A percentile compares a stretch with the other conserved stretches of the same genome.
Evolutionary conservation across 306 rosid species (phyloP).

Genomic region (Cercis canadensis): DNA sequence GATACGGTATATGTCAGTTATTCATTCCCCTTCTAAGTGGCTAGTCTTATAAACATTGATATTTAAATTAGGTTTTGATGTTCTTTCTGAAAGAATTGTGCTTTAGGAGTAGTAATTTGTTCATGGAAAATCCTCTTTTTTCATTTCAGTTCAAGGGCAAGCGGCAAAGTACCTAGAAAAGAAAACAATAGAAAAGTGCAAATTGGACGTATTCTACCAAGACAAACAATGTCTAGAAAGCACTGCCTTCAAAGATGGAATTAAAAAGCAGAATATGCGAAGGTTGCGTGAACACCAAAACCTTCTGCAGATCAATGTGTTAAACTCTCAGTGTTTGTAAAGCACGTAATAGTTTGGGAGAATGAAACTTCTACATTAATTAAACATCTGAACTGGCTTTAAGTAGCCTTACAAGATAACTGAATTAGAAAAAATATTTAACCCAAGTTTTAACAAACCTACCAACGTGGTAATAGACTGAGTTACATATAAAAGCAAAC

Average conservation of each 20-base stretch:
- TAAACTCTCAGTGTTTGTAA: too few relatives aligned
- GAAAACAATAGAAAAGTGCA: slow-evolving; percentile 51
- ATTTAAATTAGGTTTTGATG: slow-evolving; percentile 1
- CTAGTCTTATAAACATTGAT: slow-evolving; percentile 23
- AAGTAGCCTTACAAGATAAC: too few relatives aligned
- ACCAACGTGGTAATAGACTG: too few relatives aligned
- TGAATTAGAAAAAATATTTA: too few relatives aligned
- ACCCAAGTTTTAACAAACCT: too few relatives aligned
- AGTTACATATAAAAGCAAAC: too few relatives aligned
- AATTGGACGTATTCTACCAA: slow-evolving; percentile 25
- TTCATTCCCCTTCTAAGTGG: background rate
- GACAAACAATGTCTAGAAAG: slow-evolving; percentile 61
- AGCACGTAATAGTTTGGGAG: too few relatives aligned
- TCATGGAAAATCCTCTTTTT: slow-evolving; percentile 28
- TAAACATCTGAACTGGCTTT: too few relatives aligned
- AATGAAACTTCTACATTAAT: too few relatives aligned
- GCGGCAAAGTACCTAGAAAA: slow-evolving; percentile 69
- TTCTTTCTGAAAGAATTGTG: slow-evolving; percentile 16
- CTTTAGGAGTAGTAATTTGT: slow-evolving; percentile 29
- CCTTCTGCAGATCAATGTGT: slow-evolving; percentile 38
- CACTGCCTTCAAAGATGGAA: slow-evolving; percentile 72
- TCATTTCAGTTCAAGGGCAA: slow-evolving; percentile 74
- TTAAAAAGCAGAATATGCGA: slow-evolving; percentile 62
- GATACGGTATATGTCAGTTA: background rate
- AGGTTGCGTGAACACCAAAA: slow-evolving; percentile 56